Evolutionary conservation across 2,329 filamentous ascomycete genomes (phyloP).

Genomic region (Scedosporium dehoogii): DNA sequence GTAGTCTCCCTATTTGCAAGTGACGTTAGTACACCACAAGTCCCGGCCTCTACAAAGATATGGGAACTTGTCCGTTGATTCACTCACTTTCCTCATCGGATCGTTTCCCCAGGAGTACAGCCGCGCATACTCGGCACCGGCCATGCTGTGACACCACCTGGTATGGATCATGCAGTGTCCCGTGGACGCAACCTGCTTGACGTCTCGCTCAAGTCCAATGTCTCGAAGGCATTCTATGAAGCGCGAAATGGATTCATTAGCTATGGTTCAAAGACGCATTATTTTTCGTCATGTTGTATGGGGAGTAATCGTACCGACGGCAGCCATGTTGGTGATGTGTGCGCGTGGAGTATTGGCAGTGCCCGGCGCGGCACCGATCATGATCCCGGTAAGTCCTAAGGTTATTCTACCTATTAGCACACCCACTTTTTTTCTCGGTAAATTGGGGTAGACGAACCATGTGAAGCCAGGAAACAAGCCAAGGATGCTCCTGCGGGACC

Average conservation of each 20-base stretch:
- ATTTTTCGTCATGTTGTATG: no score
- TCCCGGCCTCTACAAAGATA: no score
- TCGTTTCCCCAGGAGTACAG: conserved; percentile 41
- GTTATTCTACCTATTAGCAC: neutral
- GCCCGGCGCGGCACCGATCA: conserved; percentile 37
- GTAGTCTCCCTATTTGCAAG: conserved; percentile 25
- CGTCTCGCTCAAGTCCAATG: conserved; percentile 35
- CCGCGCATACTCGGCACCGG: conserved; percentile 39
- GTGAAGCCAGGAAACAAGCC: conserved; percentile 39
- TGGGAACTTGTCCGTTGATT: no score
- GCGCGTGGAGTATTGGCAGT: conserved; percentile 43
- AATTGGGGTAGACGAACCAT: conserved; percentile 24
- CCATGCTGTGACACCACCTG: conserved; percentile 40
- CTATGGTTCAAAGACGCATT: no score
- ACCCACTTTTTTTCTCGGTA: no score
- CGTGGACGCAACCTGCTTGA: conserved; percentile 23
- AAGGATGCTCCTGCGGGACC: conserved; percentile 45
- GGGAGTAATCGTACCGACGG: no score
- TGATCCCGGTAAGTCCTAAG: conserved; percentile 37
- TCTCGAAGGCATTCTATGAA: conserved; percentile 39
- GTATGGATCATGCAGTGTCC: conserved; percentile 35
- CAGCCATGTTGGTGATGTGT: conserved; percentile 49
- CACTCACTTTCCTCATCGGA: conserved; percentile 27
- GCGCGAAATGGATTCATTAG: no score
- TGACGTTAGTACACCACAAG: neutral